A percentile compares a stretch with the other conserved stretches of the same genome.
Evolutionary conservation across 2,329 filamentous ascomycete genomes (phyloP).

Genomic region (Penicillium fuscoglaucum): DNA sequence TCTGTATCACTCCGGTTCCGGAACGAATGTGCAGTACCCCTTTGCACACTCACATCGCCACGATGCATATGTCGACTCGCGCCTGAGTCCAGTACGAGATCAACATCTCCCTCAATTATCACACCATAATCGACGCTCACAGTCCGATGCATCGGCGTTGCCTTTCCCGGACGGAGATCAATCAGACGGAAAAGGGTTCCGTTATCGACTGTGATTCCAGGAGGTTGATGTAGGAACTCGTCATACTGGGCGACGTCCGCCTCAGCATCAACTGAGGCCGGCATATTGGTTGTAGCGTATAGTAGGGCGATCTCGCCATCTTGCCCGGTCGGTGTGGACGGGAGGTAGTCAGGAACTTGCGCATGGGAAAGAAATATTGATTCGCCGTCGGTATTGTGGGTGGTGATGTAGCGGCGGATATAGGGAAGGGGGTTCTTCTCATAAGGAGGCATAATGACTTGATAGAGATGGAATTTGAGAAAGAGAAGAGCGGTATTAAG

Average conservation of each 20-base stretch:
- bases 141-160: slow-evolving; percentile 41
- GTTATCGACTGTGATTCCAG: slow-evolving; percentile 32
- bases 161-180: slow-evolving; percentile 36
- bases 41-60: slow-evolving; percentile 39
- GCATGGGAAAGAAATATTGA: slow-evolving; percentile 38
- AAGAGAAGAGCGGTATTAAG: not conserved
- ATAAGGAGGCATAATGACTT: slow-evolving; percentile 18
- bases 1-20: slow-evolving; percentile 27
- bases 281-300: slow-evolving; percentile 33
- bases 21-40: slow-evolving; percentile 36
- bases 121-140: slow-evolving; percentile 42
- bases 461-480: not conserved
- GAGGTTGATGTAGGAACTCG: slow-evolving; percentile 35
- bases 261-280: slow-evolving; percentile 32
- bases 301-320: slow-evolving; percentile 35
- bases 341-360: slow-evolving; percentile 37
- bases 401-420: slow-evolving; percentile 42
- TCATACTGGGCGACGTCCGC: slow-evolving; percentile 37
- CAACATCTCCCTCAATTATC: slow-evolving; percentile 40
- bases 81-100: slow-evolving; percentile 40
- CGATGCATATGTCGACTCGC: slow-evolving; percentile 32
- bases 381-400: slow-evolving; percentile 39
- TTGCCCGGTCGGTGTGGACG: slow-evolving; percentile 28
- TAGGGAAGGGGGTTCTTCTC: slow-evolving; percentile 30
- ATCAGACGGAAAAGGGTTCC: slow-evolving; percentile 39